Percentiles rank a stretch among this genome's conserved stretches.
Conservation (phyloP, 164 flowering plant species). For the Euptelea pleiosperma region DNA sequence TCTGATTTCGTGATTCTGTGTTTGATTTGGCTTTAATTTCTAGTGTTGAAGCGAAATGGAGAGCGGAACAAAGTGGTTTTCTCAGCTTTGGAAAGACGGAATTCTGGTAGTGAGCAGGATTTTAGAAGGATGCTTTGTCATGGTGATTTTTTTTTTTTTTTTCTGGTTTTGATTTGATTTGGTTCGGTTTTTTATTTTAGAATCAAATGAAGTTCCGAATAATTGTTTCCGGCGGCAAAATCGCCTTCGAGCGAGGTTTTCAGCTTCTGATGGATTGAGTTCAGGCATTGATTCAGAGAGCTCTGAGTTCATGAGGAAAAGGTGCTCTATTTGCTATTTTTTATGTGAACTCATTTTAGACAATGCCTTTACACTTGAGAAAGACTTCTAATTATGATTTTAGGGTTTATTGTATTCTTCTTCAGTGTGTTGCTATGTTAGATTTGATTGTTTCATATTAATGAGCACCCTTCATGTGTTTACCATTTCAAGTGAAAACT, state of each 20-base stretch:
- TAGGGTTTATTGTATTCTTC: neutral
- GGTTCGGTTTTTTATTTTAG: neutral
- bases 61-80: neutral
- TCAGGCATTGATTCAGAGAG: slow-evolving; percentile 13
- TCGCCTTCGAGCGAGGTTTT: slow-evolving; percentile 4
- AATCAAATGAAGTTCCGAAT: slow-evolving; percentile 5
- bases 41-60: neutral
- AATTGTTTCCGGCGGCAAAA: slow-evolving; percentile 1
- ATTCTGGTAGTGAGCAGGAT: neutral
- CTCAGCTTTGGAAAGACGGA: neutral
- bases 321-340: slow-evolving; percentile 10
- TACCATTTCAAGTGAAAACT: too few species aligned
- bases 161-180: too few species aligned
- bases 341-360: too few species aligned
- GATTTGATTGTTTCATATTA: too few species aligned
- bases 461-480: too few species aligned
- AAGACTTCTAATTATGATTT: too few species aligned
- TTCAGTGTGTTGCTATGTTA: neutral
- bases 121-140: neutral
- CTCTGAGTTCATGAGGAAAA: slow-evolving; percentile 23
- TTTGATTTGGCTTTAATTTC: neutral
- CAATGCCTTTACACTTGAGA: too few species aligned
- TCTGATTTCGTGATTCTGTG: neutral
- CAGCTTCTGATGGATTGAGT: slow-evolving; percentile 17
- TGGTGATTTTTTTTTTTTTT: neutral